Conservation (phyloP, 2,329 filamentous ascomycete genomes). For the Plenodomus biglobosus region DNA sequence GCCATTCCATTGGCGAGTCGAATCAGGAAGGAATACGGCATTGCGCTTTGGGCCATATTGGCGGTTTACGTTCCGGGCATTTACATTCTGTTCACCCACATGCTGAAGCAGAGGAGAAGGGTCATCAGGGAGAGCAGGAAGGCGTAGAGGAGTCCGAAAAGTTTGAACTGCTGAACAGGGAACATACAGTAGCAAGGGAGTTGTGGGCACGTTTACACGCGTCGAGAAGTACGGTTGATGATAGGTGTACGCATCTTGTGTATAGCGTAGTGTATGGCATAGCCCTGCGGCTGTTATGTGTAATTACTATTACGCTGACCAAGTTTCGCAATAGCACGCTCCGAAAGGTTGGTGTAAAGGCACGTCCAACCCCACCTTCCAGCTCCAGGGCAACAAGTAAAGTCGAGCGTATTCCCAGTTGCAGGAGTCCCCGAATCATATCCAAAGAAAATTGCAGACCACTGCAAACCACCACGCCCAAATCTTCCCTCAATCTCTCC, state of each 20-base stretch:
- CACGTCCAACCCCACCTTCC: no score
- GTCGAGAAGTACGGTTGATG: no score
- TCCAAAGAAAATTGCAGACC: no score
- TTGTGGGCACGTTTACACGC: no score
- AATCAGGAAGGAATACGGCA: conserved; percentile 57
- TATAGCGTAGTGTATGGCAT: not conserved
- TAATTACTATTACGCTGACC: not conserved
- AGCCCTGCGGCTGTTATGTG: not conserved
- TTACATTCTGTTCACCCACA: conserved; percentile 88
- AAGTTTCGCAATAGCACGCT: not conserved
- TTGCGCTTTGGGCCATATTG: conserved; percentile 65
- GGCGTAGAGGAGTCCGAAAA: not conserved
- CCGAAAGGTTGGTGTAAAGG: no score
- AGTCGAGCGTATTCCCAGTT: no score
- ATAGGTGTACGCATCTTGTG: no score
- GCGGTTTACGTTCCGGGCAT: conserved; percentile 77
- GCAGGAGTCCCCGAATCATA: no score
- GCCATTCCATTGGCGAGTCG: conserved; percentile 63
- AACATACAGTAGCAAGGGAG: no score
- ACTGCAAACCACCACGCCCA: no score
- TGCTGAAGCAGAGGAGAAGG: conserved; percentile 88
- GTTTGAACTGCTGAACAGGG: not conserved
- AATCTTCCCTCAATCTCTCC: no score
- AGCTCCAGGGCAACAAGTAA: no score
- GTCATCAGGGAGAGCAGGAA: conserved; percentile 44